These are phyloP conservation scores for Lactarius sp. DNA, from an alignment of 768 basidiomycete genomes.

Conservation along the genomic window DNA sequence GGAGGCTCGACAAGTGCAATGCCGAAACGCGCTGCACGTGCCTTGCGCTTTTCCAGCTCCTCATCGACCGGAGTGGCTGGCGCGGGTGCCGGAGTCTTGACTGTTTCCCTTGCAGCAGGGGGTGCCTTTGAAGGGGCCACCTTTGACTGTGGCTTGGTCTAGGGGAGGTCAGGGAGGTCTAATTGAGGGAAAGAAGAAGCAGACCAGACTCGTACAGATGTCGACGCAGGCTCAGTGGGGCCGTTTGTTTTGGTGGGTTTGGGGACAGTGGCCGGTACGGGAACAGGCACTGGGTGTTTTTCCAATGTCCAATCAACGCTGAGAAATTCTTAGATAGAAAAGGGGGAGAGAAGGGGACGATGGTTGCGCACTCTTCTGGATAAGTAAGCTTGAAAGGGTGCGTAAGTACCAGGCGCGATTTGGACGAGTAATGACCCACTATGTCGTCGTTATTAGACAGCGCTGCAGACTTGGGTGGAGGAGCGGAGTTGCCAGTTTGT, in stretches of 20 bases:
- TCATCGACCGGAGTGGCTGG: constrained; percentile 34
- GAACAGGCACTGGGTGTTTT: background rate
- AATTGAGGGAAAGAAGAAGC: background rate
- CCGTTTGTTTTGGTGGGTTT: background rate
- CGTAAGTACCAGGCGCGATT: constrained; percentile 9
- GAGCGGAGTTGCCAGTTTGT: constrained; percentile 12
- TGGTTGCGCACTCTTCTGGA: constrained; percentile 31
- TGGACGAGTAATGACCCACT: constrained; percentile 24
- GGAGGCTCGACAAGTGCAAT: constrained; percentile 52
- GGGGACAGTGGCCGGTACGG: background rate
- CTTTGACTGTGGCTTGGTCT: constrained; percentile 8
- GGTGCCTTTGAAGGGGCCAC: background rate
- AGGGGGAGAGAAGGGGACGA: background rate
- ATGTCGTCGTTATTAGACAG: constrained; percentile 29
- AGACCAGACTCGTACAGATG: background rate
- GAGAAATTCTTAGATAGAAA: background rate
- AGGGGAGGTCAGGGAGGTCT: background rate
- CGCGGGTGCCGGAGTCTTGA: constrained; percentile 7
- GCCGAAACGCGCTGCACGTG: constrained; percentile 66
- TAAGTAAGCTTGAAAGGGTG: constrained; percentile 30
- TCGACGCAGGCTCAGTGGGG: background rate
- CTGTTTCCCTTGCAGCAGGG: background rate
- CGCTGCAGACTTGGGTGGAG: constrained; percentile 14
- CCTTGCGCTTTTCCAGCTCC: constrained; percentile 53
- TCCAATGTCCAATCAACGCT: constrained; percentile 16